Evolutionary conservation across 169 alveolate genomes (phyloP).

Genomic region (Eimeria falciformis): DNA sequence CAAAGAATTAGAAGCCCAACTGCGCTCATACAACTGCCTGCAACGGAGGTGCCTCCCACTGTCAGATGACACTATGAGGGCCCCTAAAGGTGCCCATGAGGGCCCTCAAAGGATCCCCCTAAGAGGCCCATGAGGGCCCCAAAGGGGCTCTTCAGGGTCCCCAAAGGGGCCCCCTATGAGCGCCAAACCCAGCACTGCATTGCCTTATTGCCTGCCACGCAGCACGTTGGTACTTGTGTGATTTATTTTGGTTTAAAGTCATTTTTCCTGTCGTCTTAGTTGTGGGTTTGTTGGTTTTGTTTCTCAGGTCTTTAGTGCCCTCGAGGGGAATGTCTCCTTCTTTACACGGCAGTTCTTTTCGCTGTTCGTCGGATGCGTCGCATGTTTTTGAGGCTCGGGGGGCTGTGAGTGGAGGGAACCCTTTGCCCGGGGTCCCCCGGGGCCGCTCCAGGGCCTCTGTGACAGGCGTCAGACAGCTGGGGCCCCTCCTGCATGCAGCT

Average conservation of each 20-base stretch:
- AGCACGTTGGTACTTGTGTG: too few relatives aligned
- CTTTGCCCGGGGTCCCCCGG: background rate
- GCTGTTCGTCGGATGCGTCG: slow-evolving; percentile 1
- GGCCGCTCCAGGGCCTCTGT: slow-evolving; percentile 25
- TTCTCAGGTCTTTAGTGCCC: background rate
- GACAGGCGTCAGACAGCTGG: background rate
- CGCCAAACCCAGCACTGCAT: too few relatives aligned
- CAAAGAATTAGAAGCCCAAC: slow-evolving; percentile 17
- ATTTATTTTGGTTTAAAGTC: too few relatives aligned
- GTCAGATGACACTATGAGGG: too few relatives aligned
- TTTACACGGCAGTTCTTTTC: background rate
- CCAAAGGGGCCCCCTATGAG: background rate
- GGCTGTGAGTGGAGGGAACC: background rate
- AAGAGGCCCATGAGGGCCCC: background rate
- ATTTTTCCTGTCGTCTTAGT: background rate
- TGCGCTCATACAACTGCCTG: slow-evolving; percentile 22
- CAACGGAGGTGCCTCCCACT: background rate
- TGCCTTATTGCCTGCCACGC: too few relatives aligned
- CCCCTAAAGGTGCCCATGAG: too few relatives aligned
- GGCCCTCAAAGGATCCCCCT: background rate
- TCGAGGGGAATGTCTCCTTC: background rate
- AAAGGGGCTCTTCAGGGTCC: background rate
- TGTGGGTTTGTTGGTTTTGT: background rate
- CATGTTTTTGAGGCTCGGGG: background rate
- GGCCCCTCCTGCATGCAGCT: background rate